Evolutionary conservation across 306 rosid genomes (phyloP).

Genomic region (Inga oerstediana): DNA sequence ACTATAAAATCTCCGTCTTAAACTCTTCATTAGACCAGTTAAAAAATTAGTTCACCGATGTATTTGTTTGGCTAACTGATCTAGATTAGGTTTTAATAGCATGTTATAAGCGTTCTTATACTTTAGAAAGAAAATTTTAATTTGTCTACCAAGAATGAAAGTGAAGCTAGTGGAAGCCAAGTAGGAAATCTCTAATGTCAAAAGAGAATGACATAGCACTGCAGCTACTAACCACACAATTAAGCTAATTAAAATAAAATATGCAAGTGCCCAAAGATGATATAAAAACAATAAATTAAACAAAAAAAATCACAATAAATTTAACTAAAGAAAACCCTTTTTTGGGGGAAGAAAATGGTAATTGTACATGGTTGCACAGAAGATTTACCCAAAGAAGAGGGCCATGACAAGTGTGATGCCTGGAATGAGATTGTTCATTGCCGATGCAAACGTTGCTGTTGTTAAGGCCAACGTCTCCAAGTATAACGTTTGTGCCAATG

Average conservation of each 20-base stretch:
- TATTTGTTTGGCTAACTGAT: too few species aligned
- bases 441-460: slow-evolving; percentile 61
- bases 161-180: not conserved
- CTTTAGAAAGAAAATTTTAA: not conserved
- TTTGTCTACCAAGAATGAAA: not conserved
- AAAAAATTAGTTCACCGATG: too few species aligned
- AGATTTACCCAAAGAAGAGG: slow-evolving; percentile 43
- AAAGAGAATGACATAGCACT: not conserved
- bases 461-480: slow-evolving; percentile 49
- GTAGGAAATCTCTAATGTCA: not conserved
- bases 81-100: too few species aligned
- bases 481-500: slow-evolving; percentile 58
- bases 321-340: not conserved
- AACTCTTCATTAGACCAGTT: too few species aligned
- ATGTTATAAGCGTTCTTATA: too few species aligned
- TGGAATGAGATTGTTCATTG: slow-evolving; percentile 59
- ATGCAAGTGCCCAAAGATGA: not conserved
- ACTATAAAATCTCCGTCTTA: too few species aligned
- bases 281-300: not conserved
- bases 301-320: not conserved
- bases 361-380: not conserved
- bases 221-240: not conserved
- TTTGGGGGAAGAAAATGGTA: not conserved
- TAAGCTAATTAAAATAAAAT: not conserved
- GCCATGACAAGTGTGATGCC: slow-evolving; percentile 62